phyloP scores from a whole-genome alignment of 495 filamentous ascomycete genomes.

The Penicillium pulvis region DNA sequence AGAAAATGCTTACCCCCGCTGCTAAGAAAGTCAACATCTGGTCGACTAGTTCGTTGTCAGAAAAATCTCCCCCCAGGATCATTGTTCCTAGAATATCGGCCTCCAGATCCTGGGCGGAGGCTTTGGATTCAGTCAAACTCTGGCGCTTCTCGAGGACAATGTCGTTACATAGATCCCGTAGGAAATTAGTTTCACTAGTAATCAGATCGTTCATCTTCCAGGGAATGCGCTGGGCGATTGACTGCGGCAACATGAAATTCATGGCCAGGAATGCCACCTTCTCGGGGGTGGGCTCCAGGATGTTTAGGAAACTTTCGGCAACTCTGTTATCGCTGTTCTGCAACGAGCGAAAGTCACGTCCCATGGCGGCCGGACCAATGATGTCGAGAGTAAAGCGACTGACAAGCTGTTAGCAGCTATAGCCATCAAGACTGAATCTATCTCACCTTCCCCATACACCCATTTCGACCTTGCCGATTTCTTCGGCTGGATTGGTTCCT shows the following conservation, averaged over 20 bases:
- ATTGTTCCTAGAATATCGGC: constrained; percentile 69
- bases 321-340: constrained; percentile 64
- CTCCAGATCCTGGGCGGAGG: constrained; percentile 56
- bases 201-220: constrained; percentile 68
- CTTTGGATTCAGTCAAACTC: constrained; percentile 56
- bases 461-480: constrained; percentile 63
- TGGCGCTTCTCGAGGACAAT: constrained; percentile 66
- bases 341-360: constrained; percentile 75
- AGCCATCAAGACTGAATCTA: neutral
- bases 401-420: neutral
- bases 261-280: constrained; percentile 50
- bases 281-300: constrained; percentile 52
- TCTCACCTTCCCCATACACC: constrained; percentile 61
- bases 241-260: constrained; percentile 50
- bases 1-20: constrained; percentile 39
- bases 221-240: constrained; percentile 58
- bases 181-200: constrained; percentile 52
- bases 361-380: constrained; percentile 80
- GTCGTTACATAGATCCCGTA: constrained; percentile 63
- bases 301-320: constrained; percentile 63
- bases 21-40: constrained; percentile 59
- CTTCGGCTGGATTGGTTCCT: constrained; percentile 39
- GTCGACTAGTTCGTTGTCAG: constrained; percentile 53
- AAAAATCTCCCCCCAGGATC: constrained; percentile 56
- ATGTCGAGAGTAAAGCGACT: constrained; percentile 81